Base-by-base conservation (phyloP, 768 basidiomycete genomes). In the Amyloporia xantha region DNA sequence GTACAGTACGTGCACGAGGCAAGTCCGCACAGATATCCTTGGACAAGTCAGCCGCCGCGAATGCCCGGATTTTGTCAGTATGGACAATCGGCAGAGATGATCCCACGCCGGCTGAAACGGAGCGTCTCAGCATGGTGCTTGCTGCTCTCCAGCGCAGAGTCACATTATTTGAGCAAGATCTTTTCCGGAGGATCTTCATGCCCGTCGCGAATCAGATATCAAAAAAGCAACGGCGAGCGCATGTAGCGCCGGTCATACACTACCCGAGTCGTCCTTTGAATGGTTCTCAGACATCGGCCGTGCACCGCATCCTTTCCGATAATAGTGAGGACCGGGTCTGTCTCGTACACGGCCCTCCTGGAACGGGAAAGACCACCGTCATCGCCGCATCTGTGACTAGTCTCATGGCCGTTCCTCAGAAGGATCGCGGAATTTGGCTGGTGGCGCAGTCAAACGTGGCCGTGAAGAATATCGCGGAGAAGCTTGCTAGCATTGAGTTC, bases 381-480 rank as follows among this genome's bases (percentile, higher is more conserved):
- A 75, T 75, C 13, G 66, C 71, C 1, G 68, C 70, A 0, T 58
- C 62, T 1, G 66, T 68, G 1, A 50, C 53, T 1, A 68, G 68
- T 13, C 6, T 57, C 42, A 41, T 44, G 1, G 47, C 36, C 13
- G 7, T 17, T 9, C 13, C 35, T 4, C 52, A 52, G 13, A 17
- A 20, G 7, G 47, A 53, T 5, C 57, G 39, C 23, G 44, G 55
- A 7, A 56, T 72, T 9, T 76, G 71, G 68, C 53, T 77, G 24
- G 60, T 69, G 24, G 73, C 75, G 0, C 76, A 76, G 23, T 75
- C 74, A 0, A 77, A 76, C 36, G 71, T 76, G 27, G 75, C 71
- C 0, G 75, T 76, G 17, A 77, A 77, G 54, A 76, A 76, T 48
- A 75, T 76, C n/a, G 74, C 74, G 0, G 71, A 75, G 51, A 76